Percentiles rank a stretch among this genome's conserved stretches.
Evolutionary conservation across 352 stramenopile species (phyloP).

Genomic region (Phytopythium boreale): DNA sequence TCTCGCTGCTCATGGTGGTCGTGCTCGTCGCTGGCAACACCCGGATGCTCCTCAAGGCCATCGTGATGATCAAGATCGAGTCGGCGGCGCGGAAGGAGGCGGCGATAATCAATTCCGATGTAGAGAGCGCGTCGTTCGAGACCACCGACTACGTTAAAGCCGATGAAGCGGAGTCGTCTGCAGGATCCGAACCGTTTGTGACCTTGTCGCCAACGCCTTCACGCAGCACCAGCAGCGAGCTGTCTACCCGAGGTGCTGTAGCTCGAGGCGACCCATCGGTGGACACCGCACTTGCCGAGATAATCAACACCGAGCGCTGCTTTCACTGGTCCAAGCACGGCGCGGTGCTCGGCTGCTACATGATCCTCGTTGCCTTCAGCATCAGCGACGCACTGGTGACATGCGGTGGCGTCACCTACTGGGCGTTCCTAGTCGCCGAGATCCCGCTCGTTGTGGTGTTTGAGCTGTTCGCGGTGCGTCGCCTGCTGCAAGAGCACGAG

Average conservation of each 20-base stretch:
- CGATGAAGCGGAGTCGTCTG: too few relatives aligned
- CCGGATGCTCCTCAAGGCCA: constrained; percentile 19
- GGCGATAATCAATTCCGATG: constrained; percentile 2
- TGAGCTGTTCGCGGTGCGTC: constrained; percentile 13
- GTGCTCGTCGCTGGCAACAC: constrained; percentile 32
- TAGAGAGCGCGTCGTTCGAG: too few relatives aligned
- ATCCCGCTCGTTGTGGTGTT: too few relatives aligned
- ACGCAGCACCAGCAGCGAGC: too few relatives aligned
- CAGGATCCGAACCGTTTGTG: too few relatives aligned
- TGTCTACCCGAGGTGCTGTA: too few relatives aligned
- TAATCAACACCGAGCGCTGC: constrained; percentile 15
- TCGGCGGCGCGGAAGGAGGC: constrained; percentile 21
- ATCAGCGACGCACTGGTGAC: constrained; percentile 23
- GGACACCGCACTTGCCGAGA: too few relatives aligned
- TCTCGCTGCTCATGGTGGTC: constrained; percentile 50
- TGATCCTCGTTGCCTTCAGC: constrained; percentile 28
- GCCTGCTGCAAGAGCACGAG: constrained; percentile 18
- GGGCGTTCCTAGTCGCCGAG: too few relatives aligned
- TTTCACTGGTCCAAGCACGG: constrained; percentile 34
- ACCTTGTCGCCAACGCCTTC: too few relatives aligned
- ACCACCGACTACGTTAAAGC: too few relatives aligned
- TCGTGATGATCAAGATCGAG: constrained; percentile 28
- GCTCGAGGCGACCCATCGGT: too few relatives aligned
- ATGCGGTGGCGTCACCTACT: constrained; percentile 15
- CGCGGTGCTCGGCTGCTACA: constrained; percentile 35